phyloP scores from a whole-genome alignment of 2,329 filamentous ascomycete species.

The Colletotrichum spinosum region DNA sequence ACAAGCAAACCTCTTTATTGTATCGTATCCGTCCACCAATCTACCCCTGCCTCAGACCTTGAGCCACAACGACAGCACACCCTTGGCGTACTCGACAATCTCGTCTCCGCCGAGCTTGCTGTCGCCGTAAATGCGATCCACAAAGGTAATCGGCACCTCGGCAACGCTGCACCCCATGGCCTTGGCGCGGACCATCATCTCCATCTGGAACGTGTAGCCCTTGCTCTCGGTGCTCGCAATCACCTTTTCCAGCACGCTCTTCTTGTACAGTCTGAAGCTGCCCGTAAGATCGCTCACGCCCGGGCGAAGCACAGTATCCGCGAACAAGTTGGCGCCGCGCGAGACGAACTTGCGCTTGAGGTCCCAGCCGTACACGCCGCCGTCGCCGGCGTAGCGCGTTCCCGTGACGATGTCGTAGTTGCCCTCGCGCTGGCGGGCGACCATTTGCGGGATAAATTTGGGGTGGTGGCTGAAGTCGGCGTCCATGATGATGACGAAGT shows the following conservation, averaged over 20 bases:
- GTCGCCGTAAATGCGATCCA: conserved; percentile 94
- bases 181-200: conserved; percentile 98
- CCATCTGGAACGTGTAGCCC: conserved; percentile 99
- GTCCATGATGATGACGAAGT: conserved; percentile 99
- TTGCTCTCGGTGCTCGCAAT: conserved; percentile 93
- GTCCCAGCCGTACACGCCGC: conserved; percentile 97
- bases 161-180: conserved; percentile 93
- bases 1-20: conserved; percentile 22
- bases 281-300: conserved; percentile 97
- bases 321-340: conserved; percentile 92
- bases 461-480: conserved; percentile 99
- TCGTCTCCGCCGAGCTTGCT: conserved; percentile 94
- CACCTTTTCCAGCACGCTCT: conserved; percentile 86
- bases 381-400: conserved; percentile 89
- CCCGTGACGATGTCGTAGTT: conserved; percentile 98
- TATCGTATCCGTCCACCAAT: neutral
- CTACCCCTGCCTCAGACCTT: conserved; percentile 68
- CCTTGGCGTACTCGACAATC: conserved; percentile 96
- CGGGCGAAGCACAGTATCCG: conserved; percentile 91
- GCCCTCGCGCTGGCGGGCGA: conserved; percentile 78
- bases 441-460: conserved; percentile 98
- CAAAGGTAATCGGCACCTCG: conserved; percentile 96
- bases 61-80: conserved; percentile 80
- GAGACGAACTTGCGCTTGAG: conserved; percentile 88
- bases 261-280: conserved; percentile 95